Conservation (phyloP, 331 rosid genomes). For the Spiraea crenata region DNA sequence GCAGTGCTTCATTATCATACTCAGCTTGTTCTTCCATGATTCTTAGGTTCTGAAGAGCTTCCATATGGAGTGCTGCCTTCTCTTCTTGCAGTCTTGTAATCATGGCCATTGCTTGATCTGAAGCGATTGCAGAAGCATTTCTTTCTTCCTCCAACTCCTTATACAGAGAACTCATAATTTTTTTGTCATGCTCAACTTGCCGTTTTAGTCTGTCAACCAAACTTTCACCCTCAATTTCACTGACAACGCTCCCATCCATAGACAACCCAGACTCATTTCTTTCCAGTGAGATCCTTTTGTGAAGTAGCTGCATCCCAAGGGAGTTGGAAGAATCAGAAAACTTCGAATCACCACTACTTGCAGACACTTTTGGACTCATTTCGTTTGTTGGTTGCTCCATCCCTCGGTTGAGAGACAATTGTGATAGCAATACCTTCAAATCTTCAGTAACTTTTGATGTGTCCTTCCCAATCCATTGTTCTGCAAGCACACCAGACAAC, state of each 20-base stretch:
- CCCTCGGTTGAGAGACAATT: conserved; percentile 65
- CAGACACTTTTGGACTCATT: conserved; percentile 68
- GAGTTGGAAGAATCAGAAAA: conserved; percentile 47
- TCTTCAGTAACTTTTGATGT: conserved; percentile 75
- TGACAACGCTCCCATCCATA: conserved; percentile 76
- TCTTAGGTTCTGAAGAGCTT: conserved; percentile 83
- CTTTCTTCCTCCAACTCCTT: conserved; percentile 98
- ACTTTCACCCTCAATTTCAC: conserved; percentile 93
- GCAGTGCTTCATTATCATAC: conserved; percentile 78
- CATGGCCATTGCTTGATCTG: conserved; percentile 95
- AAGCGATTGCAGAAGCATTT: conserved; percentile 84
- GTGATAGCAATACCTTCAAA: conserved; percentile 65
- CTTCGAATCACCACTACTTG: conserved; percentile 60
- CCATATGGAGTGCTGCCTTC: conserved; percentile 90
- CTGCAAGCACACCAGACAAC: conserved; percentile 61
- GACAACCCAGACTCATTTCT: conserved; percentile 77
- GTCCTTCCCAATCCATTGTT: conserved; percentile 81
- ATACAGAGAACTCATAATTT: conserved; percentile 59
- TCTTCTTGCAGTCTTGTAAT: conserved; percentile 94
- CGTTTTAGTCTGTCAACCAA: conserved; percentile 59
- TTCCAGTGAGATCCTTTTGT: conserved; percentile 58
- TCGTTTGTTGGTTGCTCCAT: conserved; percentile 51
- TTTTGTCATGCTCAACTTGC: conserved; percentile 86
- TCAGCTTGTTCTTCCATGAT: conserved; percentile 90
- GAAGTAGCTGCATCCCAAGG: conserved; percentile 65